Percentiles rank a stretch among this genome's conserved stretches.
Evolutionary conservation across 1,284 basidiomycete genomes (phyloP).

Genomic region (Ustilago tritici): DNA sequence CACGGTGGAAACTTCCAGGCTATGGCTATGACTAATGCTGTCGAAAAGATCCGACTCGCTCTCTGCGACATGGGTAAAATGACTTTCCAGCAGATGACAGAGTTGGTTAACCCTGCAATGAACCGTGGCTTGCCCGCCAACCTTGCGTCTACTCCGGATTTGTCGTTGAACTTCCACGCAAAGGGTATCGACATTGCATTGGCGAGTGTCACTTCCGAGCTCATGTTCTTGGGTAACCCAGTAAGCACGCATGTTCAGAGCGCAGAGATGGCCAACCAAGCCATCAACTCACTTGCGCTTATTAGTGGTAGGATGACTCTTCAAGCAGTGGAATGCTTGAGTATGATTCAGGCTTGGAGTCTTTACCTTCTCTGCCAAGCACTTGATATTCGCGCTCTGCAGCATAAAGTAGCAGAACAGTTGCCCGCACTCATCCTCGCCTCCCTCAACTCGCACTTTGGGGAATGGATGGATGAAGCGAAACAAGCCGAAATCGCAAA

Average conservation of each 20-base stretch:
- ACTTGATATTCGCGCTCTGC: slow-evolving; percentile 61
- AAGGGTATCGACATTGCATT: slow-evolving; percentile 86
- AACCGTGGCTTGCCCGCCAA: slow-evolving; percentile 57
- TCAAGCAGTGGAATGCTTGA: slow-evolving; percentile 56
- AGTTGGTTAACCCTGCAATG: slow-evolving; percentile 74
- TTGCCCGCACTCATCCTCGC: slow-evolving; percentile 42
- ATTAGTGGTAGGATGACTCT: slow-evolving; percentile 59
- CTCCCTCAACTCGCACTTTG: slow-evolving; percentile 53
- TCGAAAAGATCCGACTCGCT: slow-evolving; percentile 86
- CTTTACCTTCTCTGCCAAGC: slow-evolving; percentile 65
- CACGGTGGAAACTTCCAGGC: slow-evolving; percentile 57
- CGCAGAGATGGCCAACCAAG: slow-evolving; percentile 63
- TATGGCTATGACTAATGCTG: slow-evolving; percentile 85
- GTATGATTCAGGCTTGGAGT: slow-evolving; percentile 62
- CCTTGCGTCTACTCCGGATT: slow-evolving; percentile 55
- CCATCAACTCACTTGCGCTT: slow-evolving; percentile 58
- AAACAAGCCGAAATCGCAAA: slow-evolving; percentile 47
- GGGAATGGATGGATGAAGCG: slow-evolving; percentile 57
- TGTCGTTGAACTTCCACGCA: slow-evolving; percentile 77
- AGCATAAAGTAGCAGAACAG: slow-evolving; percentile 46
- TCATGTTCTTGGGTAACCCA: slow-evolving; percentile 84
- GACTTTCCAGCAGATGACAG: slow-evolving; percentile 84
- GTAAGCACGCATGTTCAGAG: slow-evolving; percentile 83
- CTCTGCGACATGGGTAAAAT: slow-evolving; percentile 85
- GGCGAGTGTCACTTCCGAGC: slow-evolving; percentile 72